Percentiles rank a stretch among this genome's conserved stretches.
These are phyloP conservation scores for Komagataella pseudopastoris DNA, from an alignment of 805 yeast genomes.

Conservation along the genomic window DNA sequence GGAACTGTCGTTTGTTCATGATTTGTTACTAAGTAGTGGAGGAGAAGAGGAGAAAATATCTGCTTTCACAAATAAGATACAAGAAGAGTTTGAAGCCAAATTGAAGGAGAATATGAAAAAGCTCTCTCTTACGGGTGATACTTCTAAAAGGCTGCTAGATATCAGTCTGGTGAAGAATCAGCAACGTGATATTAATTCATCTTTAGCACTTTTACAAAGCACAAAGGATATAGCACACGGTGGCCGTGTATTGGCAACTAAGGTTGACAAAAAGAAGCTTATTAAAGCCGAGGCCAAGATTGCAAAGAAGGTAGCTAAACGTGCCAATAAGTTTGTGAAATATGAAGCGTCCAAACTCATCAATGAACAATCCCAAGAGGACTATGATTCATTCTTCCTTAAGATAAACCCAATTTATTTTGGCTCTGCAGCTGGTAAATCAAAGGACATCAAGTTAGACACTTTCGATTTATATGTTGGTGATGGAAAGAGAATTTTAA, in stretches of 20 bases:
- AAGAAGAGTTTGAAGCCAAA: conserved; percentile 36
- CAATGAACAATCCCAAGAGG: conserved; percentile 46
- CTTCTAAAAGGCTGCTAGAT: conserved; percentile 76
- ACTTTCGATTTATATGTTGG: conserved; percentile 92
- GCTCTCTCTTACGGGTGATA: conserved; percentile 69
- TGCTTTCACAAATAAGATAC: conserved; percentile 29
- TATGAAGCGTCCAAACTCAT: conserved; percentile 92
- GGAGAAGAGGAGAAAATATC: conserved; percentile 48
- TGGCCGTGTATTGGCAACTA: conserved; percentile 82
- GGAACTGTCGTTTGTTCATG: conserved; percentile 58
- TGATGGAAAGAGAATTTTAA: conserved; percentile 83
- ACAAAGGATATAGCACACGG: conserved; percentile 80
- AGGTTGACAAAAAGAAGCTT: conserved; percentile 92
- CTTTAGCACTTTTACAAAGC: conserved; percentile 67
- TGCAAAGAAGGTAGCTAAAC: conserved; percentile 92
- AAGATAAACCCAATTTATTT: conserved; percentile 91
- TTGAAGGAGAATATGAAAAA: conserved; percentile 58
- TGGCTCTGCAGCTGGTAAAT: conserved; percentile 83
- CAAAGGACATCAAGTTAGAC: conserved; percentile 92
- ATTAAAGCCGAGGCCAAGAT: conserved; percentile 96
- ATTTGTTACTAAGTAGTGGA: conserved; percentile 70
- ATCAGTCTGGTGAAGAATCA: conserved; percentile 57
- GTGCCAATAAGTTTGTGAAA: conserved; percentile 64
- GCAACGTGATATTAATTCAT: conserved; percentile 62
- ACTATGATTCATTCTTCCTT: conserved; percentile 90